A percentile compares a stretch with the other conserved stretches of the same genome.
These are phyloP conservation scores for Daldinia vernicosa DNA, from an alignment of 495 filamentous ascomycete genomes.

Conservation along the genomic window DNA sequence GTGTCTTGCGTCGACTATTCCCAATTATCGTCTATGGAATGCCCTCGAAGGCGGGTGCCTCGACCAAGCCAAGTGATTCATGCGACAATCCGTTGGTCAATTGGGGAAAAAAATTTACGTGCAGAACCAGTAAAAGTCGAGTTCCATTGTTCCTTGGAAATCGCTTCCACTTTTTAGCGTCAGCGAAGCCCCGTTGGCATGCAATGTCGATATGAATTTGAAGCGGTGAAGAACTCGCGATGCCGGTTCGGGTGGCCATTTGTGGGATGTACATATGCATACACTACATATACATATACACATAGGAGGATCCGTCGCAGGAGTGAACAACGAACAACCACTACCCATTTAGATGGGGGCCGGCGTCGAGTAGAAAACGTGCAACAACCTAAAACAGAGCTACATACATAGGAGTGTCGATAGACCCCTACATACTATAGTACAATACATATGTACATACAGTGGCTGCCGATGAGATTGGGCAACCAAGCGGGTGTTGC, in stretches of 20 bases:
- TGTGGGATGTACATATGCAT: slow-evolving; percentile 36
- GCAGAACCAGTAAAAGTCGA: slow-evolving; percentile 34
- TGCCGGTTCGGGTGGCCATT: slow-evolving; percentile 30
- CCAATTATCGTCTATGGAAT: slow-evolving; percentile 21
- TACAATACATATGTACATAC: too few species aligned
- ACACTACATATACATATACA: too few species aligned
- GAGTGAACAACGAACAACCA: slow-evolving; percentile 40
- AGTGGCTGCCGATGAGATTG: slow-evolving; percentile 33
- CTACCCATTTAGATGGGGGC: slow-evolving; percentile 40
- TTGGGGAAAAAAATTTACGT: slow-evolving; percentile 29
- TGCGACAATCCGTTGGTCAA: slow-evolving; percentile 39
- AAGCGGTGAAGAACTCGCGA: slow-evolving; percentile 41
- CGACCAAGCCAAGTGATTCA: slow-evolving; percentile 15
- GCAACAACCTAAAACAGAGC: slow-evolving; percentile 30
- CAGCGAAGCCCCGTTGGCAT: slow-evolving; percentile 29
- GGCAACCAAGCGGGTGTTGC: slow-evolving; percentile 33
- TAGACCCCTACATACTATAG: slow-evolving; percentile 24
- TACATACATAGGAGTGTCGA: slow-evolving; percentile 41
- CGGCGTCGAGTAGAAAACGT: slow-evolving; percentile 32
- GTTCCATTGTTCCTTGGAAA: slow-evolving; percentile 26
- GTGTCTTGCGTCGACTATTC: slow-evolving; percentile 11
- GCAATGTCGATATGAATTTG: slow-evolving; percentile 25
- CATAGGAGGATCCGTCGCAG: slow-evolving; percentile 32
- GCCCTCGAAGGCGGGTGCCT: slow-evolving; percentile 26
- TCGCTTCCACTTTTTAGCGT: slow-evolving; percentile 32